phyloP scores from a whole-genome alignment of 176 grass and related monocot genomes.

The Zea luxurians region DNA sequence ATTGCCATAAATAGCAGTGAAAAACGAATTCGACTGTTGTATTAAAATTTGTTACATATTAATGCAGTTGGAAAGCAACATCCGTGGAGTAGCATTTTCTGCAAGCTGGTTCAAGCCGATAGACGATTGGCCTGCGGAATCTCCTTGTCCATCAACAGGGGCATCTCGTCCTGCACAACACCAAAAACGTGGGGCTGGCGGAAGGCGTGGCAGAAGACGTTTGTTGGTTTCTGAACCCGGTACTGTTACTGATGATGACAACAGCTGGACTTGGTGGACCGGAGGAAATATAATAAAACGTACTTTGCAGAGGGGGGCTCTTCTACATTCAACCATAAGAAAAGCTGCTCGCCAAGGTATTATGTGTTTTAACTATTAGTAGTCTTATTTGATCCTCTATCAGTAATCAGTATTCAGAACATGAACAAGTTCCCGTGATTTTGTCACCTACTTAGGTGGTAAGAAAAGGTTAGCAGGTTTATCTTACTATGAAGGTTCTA shows the following conservation, averaged over 20 bases:
- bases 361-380: slow-evolving; percentile 24
- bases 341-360: slow-evolving; percentile 98
- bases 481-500: slow-evolving; percentile 73
- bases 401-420: slow-evolving; percentile 12
- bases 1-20: slow-evolving; percentile 21
- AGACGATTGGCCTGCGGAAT: slow-evolving; percentile 63
- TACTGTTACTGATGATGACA: slow-evolving; percentile 53
- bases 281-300: slow-evolving; percentile 69
- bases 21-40: slow-evolving; percentile 24
- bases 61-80: slow-evolving; percentile 85
- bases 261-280: slow-evolving; percentile 84
- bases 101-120: slow-evolving; percentile 75
- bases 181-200: slow-evolving; percentile 73
- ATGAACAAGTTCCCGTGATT: slow-evolving; percentile 26
- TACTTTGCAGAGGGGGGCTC: slow-evolving; percentile 68
- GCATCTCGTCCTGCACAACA: slow-evolving; percentile 55
- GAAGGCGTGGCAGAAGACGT: slow-evolving; percentile 66
- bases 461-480: slow-evolving; percentile 68
- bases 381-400: slow-evolving; percentile 26
- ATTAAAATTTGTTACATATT: slow-evolving; percentile 34
- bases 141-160: slow-evolving; percentile 48
- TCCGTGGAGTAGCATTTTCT: slow-evolving; percentile 78
- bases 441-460: slow-evolving; percentile 58
- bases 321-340: slow-evolving; percentile 47
- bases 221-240: slow-evolving; percentile 52